phyloP scores from a whole-genome alignment of 2,329 filamentous ascomycete species.

The Chaetomiaceae sp. region DNA sequence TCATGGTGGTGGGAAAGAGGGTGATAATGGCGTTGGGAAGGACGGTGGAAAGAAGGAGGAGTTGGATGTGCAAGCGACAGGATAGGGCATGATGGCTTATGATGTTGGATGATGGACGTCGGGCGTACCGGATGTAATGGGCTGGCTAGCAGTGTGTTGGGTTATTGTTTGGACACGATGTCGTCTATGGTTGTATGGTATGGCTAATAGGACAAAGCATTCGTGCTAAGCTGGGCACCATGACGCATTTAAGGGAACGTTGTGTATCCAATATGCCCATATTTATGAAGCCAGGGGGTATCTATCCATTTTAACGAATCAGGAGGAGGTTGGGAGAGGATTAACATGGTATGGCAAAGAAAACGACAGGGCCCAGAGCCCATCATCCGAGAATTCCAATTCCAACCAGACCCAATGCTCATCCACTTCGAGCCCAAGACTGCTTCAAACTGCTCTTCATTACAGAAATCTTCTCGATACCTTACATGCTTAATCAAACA shows the following conservation, averaged over 20 bases:
- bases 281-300: background rate
- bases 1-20: background rate
- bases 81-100: background rate
- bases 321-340: background rate
- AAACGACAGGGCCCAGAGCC: background rate
- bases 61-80: background rate
- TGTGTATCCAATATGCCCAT: background rate
- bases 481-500: background rate
- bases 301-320: too few relatives aligned
- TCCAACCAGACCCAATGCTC: too few relatives aligned
- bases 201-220: background rate
- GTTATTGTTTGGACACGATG: conserved; percentile 12
- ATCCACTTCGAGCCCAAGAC: too few relatives aligned
- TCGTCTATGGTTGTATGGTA: conserved; percentile 2
- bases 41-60: background rate
- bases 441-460: too few relatives aligned
- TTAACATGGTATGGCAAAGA: background rate
- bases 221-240: too few relatives aligned
- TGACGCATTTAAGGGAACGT: too few relatives aligned
- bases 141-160: conserved; percentile 1
- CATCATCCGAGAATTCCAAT: too few relatives aligned
- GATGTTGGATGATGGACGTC: conserved; percentile 1
- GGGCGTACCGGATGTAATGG: conserved; percentile 2
- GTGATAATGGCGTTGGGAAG: too few relatives aligned
- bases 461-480: too few relatives aligned